phyloP scores from a whole-genome alignment of 805 yeast genomes.

The Cyberlindnera euphorbiae region DNA sequence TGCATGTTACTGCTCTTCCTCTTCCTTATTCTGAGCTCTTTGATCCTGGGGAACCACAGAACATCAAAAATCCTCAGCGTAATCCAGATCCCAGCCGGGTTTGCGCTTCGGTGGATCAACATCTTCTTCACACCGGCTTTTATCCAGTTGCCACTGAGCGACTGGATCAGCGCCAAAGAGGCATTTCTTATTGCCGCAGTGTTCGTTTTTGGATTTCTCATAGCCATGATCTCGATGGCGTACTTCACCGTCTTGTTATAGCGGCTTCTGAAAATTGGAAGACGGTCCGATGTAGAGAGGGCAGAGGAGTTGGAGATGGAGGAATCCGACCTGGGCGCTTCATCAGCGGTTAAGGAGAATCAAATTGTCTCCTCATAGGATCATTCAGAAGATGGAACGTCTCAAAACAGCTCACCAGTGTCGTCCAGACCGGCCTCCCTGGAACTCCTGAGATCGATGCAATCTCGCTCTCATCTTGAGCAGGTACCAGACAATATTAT shows the following conservation, averaged over 20 bases:
- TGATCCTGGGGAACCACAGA: constrained; percentile 31
- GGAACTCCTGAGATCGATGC: constrained; percentile 1
- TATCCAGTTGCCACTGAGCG: constrained; percentile 62
- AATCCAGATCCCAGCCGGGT: constrained; percentile 61
- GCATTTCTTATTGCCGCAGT: constrained; percentile 72
- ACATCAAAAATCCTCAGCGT: constrained; percentile 25
- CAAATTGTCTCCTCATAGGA: constrained; percentile 1
- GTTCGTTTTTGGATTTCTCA: constrained; percentile 58
- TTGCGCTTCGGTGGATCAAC: constrained; percentile 72
- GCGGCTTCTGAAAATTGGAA: constrained; percentile 15
- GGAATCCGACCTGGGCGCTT: constrained; percentile 8
- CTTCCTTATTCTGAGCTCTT: constrained; percentile 36
- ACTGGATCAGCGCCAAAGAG: constrained; percentile 60
- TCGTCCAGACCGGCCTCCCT: constrained; percentile 6
- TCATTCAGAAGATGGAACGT: not conserved
- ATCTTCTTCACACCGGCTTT: constrained; percentile 76
- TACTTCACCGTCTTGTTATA: constrained; percentile 43
- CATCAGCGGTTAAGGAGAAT: constrained; percentile 11
- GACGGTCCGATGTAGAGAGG: constrained; percentile 21
- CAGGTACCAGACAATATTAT: constrained; percentile 15
- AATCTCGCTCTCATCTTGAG: constrained; percentile 4
- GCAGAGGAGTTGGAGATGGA: constrained; percentile 28
- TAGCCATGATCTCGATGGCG: constrained; percentile 46
- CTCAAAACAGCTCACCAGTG: not conserved
- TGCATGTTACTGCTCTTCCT: constrained; percentile 60